Conservation (phyloP, 2,329 filamentous ascomycete species). For the Calonectria pauciramosa region DNA sequence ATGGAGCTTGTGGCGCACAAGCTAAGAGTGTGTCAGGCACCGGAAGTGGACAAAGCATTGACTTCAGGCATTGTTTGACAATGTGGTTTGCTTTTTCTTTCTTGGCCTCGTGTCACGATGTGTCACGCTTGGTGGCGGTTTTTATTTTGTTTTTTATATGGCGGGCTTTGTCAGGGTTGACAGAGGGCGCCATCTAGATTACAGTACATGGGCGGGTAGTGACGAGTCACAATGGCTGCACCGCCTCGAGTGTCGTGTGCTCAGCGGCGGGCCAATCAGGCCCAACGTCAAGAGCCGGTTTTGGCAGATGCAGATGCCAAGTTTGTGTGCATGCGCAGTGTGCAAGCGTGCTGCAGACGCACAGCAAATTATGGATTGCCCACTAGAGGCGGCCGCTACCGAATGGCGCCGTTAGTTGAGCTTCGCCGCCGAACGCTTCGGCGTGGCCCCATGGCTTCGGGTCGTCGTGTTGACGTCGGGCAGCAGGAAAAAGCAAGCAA, state of each 20-base stretch:
- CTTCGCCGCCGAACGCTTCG: neutral
- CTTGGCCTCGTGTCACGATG: neutral
- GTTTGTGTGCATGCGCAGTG: neutral
- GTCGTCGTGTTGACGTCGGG: slow-evolving; percentile 17
- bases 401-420: neutral
- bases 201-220: neutral
- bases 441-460: slow-evolving; percentile 6
- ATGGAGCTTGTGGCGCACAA: neutral
- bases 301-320: neutral
- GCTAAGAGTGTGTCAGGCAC: neutral
- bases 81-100: neutral
- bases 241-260: neutral
- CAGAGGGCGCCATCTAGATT: neutral
- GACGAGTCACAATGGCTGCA: neutral
- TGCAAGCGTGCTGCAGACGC: neutral
- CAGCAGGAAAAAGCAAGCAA: slow-evolving; percentile 20
- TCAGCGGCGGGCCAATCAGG: slow-evolving; percentile 8
- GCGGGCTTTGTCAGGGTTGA: neutral
- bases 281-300: neutral
- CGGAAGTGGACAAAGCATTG: neutral
- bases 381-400: neutral
- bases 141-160: neutral
- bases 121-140: neutral
- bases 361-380: neutral
- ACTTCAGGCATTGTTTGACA: neutral